Base-by-base conservation (phyloP, 345 rosid species). In the Citrus trifoliata region DNA sequence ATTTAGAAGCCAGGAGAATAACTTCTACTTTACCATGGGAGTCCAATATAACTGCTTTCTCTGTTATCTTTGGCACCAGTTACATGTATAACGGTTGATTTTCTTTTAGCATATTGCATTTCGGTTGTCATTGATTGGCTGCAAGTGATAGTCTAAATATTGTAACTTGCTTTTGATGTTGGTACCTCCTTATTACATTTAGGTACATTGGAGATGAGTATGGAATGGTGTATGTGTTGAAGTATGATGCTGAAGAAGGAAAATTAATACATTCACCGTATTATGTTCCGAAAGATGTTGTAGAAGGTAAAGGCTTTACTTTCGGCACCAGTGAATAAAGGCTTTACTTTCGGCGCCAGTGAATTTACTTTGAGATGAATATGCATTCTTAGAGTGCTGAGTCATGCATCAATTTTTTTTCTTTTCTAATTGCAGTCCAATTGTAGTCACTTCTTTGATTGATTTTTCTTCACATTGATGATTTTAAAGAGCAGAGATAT, bases 141-240 rank as follows among this genome's bases (percentile, higher is more conserved):
- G 60, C 58, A 65, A 53, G 37, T 38, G 46, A 71, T 32, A 32
- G 46, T 60, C n/a, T 67, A 22, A 40, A 62, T 21, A 13, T 27
- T 3, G 38, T 59, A 33, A 28, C 27, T 75, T 30, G 74, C 74
- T 73, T 40, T 59, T 69, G 79, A 71, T 21, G 53, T 27, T 16
- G 35, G 25, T 27, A 8, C 48, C 48, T 59, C 80, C 35, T 70
- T n/a, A 21, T 38, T 81, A 46, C 21, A 14, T 76, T 64, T 80
- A 95, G 98, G 93, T 88, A 88, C 82, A 67, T 95, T 37, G 97
- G 98, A 76, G 98, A 95, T 79, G 97, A 95, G 84, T 78, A 86
- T 18, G 98, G 97, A 63, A 86, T 77, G 87, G 89, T 92, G 74
- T 90, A 87, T 73, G 93, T 89, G 58, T 32, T 91, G 64, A 88